Conservation (phyloP, 495 filamentous ascomycete genomes). For the Penicillium cinerascens region DNA sequence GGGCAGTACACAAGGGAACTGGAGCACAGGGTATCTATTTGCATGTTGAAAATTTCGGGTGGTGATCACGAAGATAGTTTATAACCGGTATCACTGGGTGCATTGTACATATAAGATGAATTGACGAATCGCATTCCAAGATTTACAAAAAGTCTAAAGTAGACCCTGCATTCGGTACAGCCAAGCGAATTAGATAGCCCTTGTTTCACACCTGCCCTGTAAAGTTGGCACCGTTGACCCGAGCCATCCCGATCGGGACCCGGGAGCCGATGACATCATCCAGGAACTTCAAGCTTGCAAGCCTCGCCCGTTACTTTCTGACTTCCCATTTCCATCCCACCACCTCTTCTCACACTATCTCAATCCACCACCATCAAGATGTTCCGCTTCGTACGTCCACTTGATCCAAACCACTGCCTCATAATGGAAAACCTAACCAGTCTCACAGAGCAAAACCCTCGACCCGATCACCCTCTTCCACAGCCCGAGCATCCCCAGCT, state of each 20-base stretch:
- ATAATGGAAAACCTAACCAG: slow-evolving; percentile 1
- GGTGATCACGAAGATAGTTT: slow-evolving; percentile 10
- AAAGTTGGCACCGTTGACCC: neutral
- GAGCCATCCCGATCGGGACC: slow-evolving; percentile 12
- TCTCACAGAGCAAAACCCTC: slow-evolving; percentile 66
- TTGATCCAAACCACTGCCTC: neutral
- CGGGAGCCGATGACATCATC: slow-evolving; percentile 28
- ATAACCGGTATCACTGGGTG: neutral
- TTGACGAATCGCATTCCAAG: too few species aligned
- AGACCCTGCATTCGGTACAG: too few species aligned
- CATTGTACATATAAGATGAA: slow-evolving; percentile 1
- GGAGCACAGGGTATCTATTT: slow-evolving; percentile 73
- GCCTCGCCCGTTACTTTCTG: slow-evolving; percentile 1
- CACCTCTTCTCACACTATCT: neutral
- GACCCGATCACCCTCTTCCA: slow-evolving; percentile 97
- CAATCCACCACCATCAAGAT: slow-evolving; percentile 26
- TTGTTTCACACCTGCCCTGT: too few species aligned
- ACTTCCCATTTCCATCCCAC: neutral
- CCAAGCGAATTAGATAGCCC: too few species aligned
- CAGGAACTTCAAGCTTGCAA: slow-evolving; percentile 4
- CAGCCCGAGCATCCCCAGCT: slow-evolving; percentile 62
- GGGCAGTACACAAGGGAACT: slow-evolving; percentile 87
- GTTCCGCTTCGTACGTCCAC: slow-evolving; percentile 43
- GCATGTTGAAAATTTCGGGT: slow-evolving; percentile 43
- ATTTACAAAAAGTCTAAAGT: too few species aligned